Evolutionary conservation across 2,329 filamentous ascomycete genomes (phyloP).

Genomic region (Calonectria pteridis): DNA sequence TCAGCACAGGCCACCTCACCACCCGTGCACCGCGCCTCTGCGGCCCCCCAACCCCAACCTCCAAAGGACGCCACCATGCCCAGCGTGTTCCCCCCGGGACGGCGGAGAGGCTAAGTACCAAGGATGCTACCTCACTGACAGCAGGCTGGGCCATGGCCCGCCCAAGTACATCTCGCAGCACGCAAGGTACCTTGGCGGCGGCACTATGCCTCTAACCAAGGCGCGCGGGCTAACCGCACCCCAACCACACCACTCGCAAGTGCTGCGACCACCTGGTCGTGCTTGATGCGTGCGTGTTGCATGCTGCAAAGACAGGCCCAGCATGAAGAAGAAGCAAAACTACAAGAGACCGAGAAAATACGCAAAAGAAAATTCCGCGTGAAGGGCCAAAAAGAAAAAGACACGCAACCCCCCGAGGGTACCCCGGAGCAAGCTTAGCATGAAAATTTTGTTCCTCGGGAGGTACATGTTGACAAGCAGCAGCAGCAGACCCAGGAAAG

Average conservation of each 20-base stretch:
- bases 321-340: constrained; percentile 33
- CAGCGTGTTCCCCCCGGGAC: constrained; percentile 22
- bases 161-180: not conserved
- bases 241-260: constrained; percentile 40
- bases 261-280: constrained; percentile 42
- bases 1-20: constrained; percentile 27
- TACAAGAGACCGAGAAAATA: constrained; percentile 20
- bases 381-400: constrained; percentile 20
- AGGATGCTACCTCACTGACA: constrained; percentile 9
- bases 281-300: constrained; percentile 38
- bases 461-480: constrained; percentile 8
- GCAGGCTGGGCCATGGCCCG: not conserved
- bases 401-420: not conserved
- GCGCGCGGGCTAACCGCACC: constrained; percentile 33
- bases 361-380: constrained; percentile 17
- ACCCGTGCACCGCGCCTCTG: constrained; percentile 10
- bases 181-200: constrained; percentile 17
- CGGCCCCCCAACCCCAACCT: constrained; percentile 21
- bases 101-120: constrained; percentile 5
- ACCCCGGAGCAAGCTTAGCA: not conserved
- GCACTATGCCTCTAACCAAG: constrained; percentile 32
- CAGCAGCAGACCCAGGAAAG: constrained; percentile 16
- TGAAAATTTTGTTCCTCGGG: not conserved
- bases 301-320: constrained; percentile 34
- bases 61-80: constrained; percentile 20